These are phyloP conservation scores for Camelina neglecta DNA, from an alignment of 345 rosid species.

Conservation along the genomic window DNA sequence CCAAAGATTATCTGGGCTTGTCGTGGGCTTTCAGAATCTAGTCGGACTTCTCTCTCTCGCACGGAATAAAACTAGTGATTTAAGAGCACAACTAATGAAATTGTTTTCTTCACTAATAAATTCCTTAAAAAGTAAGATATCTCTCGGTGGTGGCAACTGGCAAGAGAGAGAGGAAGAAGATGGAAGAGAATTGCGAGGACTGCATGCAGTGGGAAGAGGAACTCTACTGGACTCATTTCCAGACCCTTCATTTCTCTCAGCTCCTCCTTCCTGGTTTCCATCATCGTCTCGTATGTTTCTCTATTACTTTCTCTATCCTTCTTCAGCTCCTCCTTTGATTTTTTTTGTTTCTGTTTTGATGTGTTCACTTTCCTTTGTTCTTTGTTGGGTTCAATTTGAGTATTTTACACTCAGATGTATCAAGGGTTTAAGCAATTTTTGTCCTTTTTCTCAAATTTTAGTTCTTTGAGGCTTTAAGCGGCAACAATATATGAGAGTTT, in stretches of 20 bases:
- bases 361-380: slow-evolving; percentile 13
- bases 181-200: slow-evolving; percentile 53
- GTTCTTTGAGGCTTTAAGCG: no score
- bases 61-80: not conserved
- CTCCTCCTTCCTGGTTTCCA: slow-evolving; percentile 60
- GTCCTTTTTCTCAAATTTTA: no score
- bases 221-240: slow-evolving; percentile 75
- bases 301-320: slow-evolving; percentile 4
- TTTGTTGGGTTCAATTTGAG: no score
- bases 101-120: no score
- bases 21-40: not conserved
- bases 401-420: no score
- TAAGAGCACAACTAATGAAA: no score
- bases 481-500: no score
- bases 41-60: not conserved
- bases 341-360: not conserved
- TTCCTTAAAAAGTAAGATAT: no score
- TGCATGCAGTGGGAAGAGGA: slow-evolving; percentile 74
- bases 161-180: slow-evolving; percentile 34
- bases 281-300: slow-evolving; percentile 54
- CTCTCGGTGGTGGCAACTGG: no score
- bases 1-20: no score
- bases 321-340: not conserved
- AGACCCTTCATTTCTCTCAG: slow-evolving; percentile 61
- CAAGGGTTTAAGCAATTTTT: no score